Conservation (phyloP, 768 basidiomycete genomes). For the Dictyophora rubrovolvata region DNA sequence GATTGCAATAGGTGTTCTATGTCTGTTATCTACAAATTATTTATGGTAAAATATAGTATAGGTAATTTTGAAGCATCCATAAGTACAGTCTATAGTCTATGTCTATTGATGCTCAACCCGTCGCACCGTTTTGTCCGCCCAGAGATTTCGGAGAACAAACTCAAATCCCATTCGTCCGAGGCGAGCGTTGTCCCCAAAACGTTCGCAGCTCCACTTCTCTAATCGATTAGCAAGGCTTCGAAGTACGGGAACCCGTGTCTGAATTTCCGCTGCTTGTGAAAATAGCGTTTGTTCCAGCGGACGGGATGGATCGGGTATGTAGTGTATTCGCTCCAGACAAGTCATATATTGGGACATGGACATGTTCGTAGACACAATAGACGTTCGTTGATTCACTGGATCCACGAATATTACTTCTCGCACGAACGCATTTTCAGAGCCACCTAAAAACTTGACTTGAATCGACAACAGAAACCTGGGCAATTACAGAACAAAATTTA, state of each 20-base stretch:
- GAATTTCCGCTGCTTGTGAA: slow-evolving; percentile 84
- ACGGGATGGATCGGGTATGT: slow-evolving; percentile 50
- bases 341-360: slow-evolving; percentile 91
- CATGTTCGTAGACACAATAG: slow-evolving; percentile 87
- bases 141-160: slow-evolving; percentile 70
- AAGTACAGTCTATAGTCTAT: too few relatives aligned
- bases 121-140: slow-evolving; percentile 45
- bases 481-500: slow-evolving; percentile 27
- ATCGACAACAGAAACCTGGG: slow-evolving; percentile 7
- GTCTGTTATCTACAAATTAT: too few relatives aligned
- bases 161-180: slow-evolving; percentile 84
- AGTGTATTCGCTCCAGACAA: slow-evolving; percentile 84
- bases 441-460: slow-evolving; percentile 64
- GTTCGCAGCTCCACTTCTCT: slow-evolving; percentile 77
- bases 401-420: slow-evolving; percentile 92
- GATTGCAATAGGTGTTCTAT: too few relatives aligned
- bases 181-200: slow-evolving; percentile 89
- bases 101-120: slow-evolving; percentile 16
- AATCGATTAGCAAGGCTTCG: slow-evolving; percentile 71
- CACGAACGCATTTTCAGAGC: slow-evolving; percentile 89
- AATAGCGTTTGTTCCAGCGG: slow-evolving; percentile 53
- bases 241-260: slow-evolving; percentile 74
- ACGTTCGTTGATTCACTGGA: slow-evolving; percentile 67
- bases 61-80: too few relatives aligned
- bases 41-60: too few relatives aligned